Evolutionary conservation across 768 basidiomycete genomes (phyloP).

Genomic region (Lyophyllum atratum): DNA sequence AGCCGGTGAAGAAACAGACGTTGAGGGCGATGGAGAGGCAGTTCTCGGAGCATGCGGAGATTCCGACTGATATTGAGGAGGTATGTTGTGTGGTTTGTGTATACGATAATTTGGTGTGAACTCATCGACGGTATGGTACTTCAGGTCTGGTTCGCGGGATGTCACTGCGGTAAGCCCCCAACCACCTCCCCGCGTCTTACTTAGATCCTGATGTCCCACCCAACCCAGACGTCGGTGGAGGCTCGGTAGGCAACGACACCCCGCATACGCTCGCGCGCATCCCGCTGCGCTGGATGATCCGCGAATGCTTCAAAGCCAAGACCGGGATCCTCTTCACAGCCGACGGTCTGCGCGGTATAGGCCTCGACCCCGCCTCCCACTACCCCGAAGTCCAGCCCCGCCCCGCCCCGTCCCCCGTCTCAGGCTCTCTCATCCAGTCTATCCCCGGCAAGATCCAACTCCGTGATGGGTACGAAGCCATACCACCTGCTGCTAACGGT

Average conservation of each 20-base stretch:
- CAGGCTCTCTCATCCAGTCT: not conserved
- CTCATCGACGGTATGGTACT: not conserved
- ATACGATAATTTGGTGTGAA: not conserved
- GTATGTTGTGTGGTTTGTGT: conserved; percentile 8
- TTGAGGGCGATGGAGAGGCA: conserved; percentile 26
- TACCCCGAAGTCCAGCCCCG: conserved; percentile 1
- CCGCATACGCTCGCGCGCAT: conserved; percentile 37
- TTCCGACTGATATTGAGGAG: conserved; percentile 42
- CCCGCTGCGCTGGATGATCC: conserved; percentile 56
- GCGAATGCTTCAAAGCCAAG: conserved; percentile 47
- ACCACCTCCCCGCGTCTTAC: not conserved
- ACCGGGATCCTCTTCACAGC: conserved; percentile 35
- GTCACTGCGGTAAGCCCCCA: conserved; percentile 31
- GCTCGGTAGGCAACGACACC: conserved; percentile 32
- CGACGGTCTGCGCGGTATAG: not conserved
- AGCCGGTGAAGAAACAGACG: conserved; percentile 2
- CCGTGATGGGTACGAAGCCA: not conserved
- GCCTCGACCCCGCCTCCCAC: not conserved
- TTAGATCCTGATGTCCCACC: not conserved
- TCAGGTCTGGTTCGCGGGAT: conserved; percentile 55
- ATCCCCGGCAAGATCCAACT: not conserved
- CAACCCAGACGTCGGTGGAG: conserved; percentile 31
- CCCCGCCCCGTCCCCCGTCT: not conserved
- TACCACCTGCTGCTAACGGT: not conserved
- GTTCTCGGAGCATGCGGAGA: conserved; percentile 12